A percentile compares a stretch with the other conserved stretches of the same genome.
phyloP scores from a whole-genome alignment of 169 alveolate genomes.

The Plasmodium adleri region DNA sequence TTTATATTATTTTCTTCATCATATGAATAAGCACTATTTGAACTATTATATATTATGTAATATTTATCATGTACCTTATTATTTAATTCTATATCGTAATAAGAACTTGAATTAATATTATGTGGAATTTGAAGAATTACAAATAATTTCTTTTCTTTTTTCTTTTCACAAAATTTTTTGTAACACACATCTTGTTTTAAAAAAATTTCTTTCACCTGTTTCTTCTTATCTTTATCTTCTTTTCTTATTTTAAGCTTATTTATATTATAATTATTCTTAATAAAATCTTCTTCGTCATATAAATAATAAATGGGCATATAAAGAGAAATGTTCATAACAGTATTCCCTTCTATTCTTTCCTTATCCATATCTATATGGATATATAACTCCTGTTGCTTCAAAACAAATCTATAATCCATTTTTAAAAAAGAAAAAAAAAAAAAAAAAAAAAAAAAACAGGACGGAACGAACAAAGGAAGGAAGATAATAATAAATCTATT shows the following conservation, averaged over 20 bases:
- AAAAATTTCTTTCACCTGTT: slow-evolving; percentile 6
- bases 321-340: slow-evolving; percentile 43
- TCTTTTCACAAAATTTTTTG: slow-evolving; percentile 18
- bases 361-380: slow-evolving; percentile 67
- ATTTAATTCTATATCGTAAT: slow-evolving; percentile 50
- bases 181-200: slow-evolving; percentile 33
- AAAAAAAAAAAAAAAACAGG: too few relatives aligned
- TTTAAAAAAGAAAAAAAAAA: background rate
- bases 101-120: slow-evolving; percentile 29
- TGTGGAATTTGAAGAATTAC: slow-evolving; percentile 59
- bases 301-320: slow-evolving; percentile 73
- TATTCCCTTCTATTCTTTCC: slow-evolving; percentile 60
- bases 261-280: slow-evolving; percentile 18
- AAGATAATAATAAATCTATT: too few relatives aligned
- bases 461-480: too few relatives aligned
- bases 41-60: slow-evolving; percentile 51
- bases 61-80: slow-evolving; percentile 23
- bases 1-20: background rate
- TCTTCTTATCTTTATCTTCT: slow-evolving; percentile 9
- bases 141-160: slow-evolving; percentile 50
- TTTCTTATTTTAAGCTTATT: slow-evolving; percentile 33
- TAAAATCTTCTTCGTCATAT: slow-evolving; percentile 62
- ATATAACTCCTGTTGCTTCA: slow-evolving; percentile 52
- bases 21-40: background rate
- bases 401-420: slow-evolving; percentile 24